These are phyloP conservation scores for Furcasterigmium furcatum DNA, from an alignment of 2,329 filamentous ascomycete genomes.

Conservation along the genomic window DNA sequence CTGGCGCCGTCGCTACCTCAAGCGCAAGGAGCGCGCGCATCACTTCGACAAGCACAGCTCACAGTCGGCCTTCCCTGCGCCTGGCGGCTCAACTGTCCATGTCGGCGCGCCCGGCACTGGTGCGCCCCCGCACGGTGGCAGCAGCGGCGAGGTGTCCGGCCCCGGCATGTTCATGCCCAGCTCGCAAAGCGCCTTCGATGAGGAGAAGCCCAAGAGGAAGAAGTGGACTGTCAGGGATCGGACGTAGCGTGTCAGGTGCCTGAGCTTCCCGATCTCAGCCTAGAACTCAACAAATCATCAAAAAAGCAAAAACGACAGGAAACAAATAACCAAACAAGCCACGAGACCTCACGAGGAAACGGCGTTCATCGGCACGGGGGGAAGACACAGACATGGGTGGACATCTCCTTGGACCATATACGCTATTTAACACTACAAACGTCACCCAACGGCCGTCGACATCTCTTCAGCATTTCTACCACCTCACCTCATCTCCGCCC, in stretches of 20 bases:
- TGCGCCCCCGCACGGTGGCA: slow-evolving; percentile 5
- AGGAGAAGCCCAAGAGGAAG: slow-evolving; percentile 43
- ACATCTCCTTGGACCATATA: too few species aligned
- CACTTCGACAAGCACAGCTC: slow-evolving; percentile 39
- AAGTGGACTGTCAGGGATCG: slow-evolving; percentile 42
- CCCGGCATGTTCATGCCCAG: slow-evolving; percentile 30
- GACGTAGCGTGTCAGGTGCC: slow-evolving; percentile 24
- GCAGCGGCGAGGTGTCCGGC: slow-evolving; percentile 17
- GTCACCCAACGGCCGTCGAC: too few species aligned
- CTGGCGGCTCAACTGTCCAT: slow-evolving; percentile 26
- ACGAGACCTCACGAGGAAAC: neutral
- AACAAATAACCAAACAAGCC: neutral
- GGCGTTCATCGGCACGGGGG: neutral
- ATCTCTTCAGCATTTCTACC: too few species aligned
- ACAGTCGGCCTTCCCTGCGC: slow-evolving; percentile 25
- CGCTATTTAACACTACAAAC: too few species aligned
- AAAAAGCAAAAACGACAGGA: neutral
- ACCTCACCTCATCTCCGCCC: too few species aligned
- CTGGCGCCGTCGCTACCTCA: slow-evolving; percentile 71
- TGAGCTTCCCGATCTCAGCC: neutral
- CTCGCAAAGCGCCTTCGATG: slow-evolving; percentile 22
- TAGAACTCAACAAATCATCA: neutral
- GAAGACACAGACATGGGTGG: too few species aligned
- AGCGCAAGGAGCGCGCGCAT: slow-evolving; percentile 60
- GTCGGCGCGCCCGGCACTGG: slow-evolving; percentile 18